phyloP scores from a whole-genome alignment of 208 protist species.

The Wallacemonas collosoma region DNA sequence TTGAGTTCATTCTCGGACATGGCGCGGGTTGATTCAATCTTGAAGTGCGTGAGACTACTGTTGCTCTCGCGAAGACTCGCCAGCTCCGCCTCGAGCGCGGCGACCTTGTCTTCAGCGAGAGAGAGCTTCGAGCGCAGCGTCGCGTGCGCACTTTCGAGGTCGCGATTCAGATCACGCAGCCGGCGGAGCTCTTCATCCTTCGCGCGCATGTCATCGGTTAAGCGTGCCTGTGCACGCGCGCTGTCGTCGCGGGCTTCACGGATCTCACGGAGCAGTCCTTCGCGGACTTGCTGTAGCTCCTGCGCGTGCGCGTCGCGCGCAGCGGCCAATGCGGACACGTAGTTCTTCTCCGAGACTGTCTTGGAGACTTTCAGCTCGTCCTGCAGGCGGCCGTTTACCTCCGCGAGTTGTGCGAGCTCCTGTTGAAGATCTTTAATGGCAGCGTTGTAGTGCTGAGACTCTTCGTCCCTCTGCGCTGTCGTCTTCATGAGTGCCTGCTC shows the following conservation, averaged over 20 bases:
- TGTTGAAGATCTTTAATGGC: slow-evolving; percentile 39
- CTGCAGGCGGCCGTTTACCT: slow-evolving; percentile 16
- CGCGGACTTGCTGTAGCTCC: slow-evolving; percentile 26
- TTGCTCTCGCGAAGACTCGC: slow-evolving; percentile 58
- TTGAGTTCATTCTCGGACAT: slow-evolving; percentile 83
- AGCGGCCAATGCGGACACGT: slow-evolving; percentile 30
- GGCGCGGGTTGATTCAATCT: slow-evolving; percentile 50
- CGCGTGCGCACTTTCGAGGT: slow-evolving; percentile 34
- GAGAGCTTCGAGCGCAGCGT: slow-evolving; percentile 45
- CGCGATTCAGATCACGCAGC: slow-evolving; percentile 13
- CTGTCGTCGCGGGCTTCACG: slow-evolving; percentile 7
- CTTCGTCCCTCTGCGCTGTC: slow-evolving; percentile 23
- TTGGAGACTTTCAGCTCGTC: slow-evolving; percentile 25
- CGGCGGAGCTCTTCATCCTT: slow-evolving; percentile 32
- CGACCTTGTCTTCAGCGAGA: slow-evolving; percentile 40
- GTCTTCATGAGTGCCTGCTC: slow-evolving; percentile 32
- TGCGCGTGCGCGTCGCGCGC: slow-evolving; percentile 19
- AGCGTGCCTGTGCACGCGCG: slow-evolving; percentile 21
- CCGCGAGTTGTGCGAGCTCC: slow-evolving; percentile 23
- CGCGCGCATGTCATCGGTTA: slow-evolving; percentile 28
- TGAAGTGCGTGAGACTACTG: slow-evolving; percentile 57
- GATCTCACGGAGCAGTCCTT: slow-evolving; percentile 15
- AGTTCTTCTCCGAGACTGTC: slow-evolving; percentile 33
- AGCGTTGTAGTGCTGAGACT: slow-evolving; percentile 19
- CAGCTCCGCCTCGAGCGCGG: slow-evolving; percentile 48